These are phyloP conservation scores for Coniochaeta hoffmannii DNA, from an alignment of 2,329 filamentous ascomycete species.

Conservation along the genomic window DNA sequence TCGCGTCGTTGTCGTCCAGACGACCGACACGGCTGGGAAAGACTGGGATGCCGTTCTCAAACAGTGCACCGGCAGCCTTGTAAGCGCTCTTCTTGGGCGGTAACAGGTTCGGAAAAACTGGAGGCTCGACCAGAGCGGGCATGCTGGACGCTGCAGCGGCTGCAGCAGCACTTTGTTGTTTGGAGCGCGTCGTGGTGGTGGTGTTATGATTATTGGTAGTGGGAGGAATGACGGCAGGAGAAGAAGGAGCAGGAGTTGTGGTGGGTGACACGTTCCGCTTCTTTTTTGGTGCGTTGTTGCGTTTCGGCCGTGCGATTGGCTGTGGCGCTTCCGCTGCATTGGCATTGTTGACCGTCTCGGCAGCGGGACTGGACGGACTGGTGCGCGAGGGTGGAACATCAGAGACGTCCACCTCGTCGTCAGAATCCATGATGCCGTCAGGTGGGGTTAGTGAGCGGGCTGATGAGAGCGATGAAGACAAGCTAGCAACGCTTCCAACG, in stretches of 20 bases:
- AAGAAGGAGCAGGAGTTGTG: constrained; percentile 7
- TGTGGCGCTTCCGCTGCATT: constrained; percentile 10
- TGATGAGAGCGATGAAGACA: constrained; percentile 26
- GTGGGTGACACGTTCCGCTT: constrained; percentile 18
- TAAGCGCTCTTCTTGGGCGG: constrained; percentile 23
- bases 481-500: constrained; percentile 11
- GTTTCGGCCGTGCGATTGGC: constrained; percentile 20
- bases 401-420: constrained; percentile 5
- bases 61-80: constrained; percentile 4
- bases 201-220: constrained; percentile 2
- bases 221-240: constrained; percentile 5
- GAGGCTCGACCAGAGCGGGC: constrained; percentile 17
- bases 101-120: constrained; percentile 14
- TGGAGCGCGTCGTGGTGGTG: constrained; percentile 5
- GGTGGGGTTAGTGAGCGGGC: constrained; percentile 21
- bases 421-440: constrained; percentile 4
- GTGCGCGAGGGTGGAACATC: constrained; percentile 14
- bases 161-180: constrained; percentile 8
- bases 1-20: constrained; percentile 17
- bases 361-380: constrained; percentile 14
- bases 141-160: constrained; percentile 17
- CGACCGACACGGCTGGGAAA: constrained; percentile 17
- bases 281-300: constrained; percentile 19
- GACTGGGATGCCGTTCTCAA: constrained; percentile 4
- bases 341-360: constrained; percentile 8